phyloP scores from a whole-genome alignment of 805 yeast species.

The Schwanniomyces occidentalis region DNA sequence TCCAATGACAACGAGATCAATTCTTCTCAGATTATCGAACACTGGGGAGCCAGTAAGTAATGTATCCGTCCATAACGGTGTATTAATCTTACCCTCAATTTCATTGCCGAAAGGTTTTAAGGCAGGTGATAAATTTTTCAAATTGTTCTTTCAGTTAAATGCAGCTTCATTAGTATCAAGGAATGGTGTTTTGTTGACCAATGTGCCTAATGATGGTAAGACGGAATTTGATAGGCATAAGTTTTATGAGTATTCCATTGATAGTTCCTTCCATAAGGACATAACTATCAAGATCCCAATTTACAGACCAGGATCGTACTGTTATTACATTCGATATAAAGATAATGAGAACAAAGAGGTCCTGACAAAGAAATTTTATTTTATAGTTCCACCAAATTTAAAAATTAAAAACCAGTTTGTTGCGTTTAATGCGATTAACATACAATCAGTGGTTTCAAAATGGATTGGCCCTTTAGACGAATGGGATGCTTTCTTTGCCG shows the following conservation, averaged over 20 bases:
- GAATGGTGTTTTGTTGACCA: constrained; percentile 72
- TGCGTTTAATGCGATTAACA: constrained; percentile 74
- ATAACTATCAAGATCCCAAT: constrained; percentile 60
- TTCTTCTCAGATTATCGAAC: constrained; percentile 48
- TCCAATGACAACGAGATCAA: constrained; percentile 23
- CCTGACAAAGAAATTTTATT: constrained; percentile 63
- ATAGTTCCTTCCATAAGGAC: constrained; percentile 65
- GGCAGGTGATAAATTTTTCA: constrained; percentile 43
- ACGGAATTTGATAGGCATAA: constrained; percentile 55
- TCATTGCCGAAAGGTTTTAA: constrained; percentile 34
- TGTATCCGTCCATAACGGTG: constrained; percentile 44
- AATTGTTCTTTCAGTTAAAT: constrained; percentile 61
- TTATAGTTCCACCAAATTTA: constrained; percentile 79
- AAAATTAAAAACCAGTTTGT: constrained; percentile 54
- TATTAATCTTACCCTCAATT: constrained; percentile 50
- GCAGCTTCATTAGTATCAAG: constrained; percentile 76
- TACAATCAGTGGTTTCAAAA: constrained; percentile 86
- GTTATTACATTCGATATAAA: constrained; percentile 67
- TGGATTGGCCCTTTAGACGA: constrained; percentile 74
- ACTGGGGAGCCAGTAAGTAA: constrained; percentile 47
- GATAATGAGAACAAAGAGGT: constrained; percentile 18
- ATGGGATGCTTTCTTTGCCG: constrained; percentile 69
- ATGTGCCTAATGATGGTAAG: constrained; percentile 53
- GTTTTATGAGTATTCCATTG: constrained; percentile 52
- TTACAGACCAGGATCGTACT: constrained; percentile 74